Conservation (phyloP, 441 rosid species). For the Croton laevigatus region DNA sequence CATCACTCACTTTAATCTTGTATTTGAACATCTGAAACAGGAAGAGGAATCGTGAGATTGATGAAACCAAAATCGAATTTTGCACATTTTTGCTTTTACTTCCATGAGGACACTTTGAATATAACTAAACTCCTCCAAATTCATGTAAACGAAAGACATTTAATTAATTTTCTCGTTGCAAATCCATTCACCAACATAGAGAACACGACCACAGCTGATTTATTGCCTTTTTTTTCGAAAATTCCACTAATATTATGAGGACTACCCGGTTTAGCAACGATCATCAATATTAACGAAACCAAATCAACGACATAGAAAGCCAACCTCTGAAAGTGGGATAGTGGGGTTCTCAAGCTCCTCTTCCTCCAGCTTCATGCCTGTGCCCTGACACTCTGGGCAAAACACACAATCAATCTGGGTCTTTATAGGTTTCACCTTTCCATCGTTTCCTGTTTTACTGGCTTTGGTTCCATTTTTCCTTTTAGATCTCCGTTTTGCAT, state of each 20-base stretch:
- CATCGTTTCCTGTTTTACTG: constrained; percentile 35
- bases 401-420: constrained; percentile 54
- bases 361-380: constrained; percentile 56
- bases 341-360: constrained; percentile 59
- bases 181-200: background rate
- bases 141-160: background rate
- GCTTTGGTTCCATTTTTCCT: constrained; percentile 49
- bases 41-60: background rate
- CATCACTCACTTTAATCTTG: constrained; percentile 73
- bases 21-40: constrained; percentile 66
- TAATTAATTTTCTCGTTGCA: background rate
- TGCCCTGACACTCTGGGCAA: constrained; percentile 97
- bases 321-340: constrained; percentile 79
- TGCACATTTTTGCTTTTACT: background rate
- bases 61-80: background rate
- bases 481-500: constrained; percentile 49
- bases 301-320: background rate
- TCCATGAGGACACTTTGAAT: background rate
- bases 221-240: background rate
- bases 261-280: background rate
- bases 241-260: background rate
- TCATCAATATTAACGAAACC: background rate
- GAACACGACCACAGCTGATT: constrained; percentile 4
- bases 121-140: background rate
- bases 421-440: constrained; percentile 27